Evolutionary conservation across 83 land plant genomes (phyloP), one percentile per base, ranked within the genome.

Genomic region (Isoetes engelmannii): DNA sequence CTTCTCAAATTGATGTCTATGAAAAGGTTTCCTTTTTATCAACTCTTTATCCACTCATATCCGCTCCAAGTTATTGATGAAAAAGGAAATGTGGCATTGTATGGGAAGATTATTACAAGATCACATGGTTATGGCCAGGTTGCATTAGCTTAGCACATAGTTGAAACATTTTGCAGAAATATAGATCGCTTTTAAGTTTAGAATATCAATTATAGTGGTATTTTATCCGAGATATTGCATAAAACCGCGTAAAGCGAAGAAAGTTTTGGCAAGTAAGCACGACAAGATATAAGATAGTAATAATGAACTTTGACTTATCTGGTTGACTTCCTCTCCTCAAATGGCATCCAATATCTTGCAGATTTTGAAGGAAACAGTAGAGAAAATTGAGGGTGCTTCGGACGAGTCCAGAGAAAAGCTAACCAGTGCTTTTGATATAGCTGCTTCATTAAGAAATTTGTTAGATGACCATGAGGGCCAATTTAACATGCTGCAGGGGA

Each of bases 361-460:
- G 62, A 4, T 42, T 1, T 19, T 59, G 19, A 59, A 59, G 28
- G 62, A 59, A 18, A 59, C 62, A 59, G 62, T 42, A 0, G 62
- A 59, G 62, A 59, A 59, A 18, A 20, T 59, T 12, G 62, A 59
- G 19, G 62, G 62, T 8, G 62, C 62, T 19, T 59, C 62, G 9
- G 62, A 59, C 4, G 62, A 59, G 19, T 59, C 62, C 20, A 20
- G 28, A 8, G 62, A 59, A 37, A 59, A 59, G 3, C 62, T 59
- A 18, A 18, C 62, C 10, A 59, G 62, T 59, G 62, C 62, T 59
- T 59, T 59, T 59, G 62, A 59, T 1, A 59, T 59, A 9, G 62
- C 62, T 59, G 62, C 62, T 19, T 59, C 62, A 12, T 42, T 59
- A 18, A 20, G 62, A 12, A 59, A 59, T 18, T 18, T 59, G 62